Evolutionary conservation across 805 yeast genomes (phyloP), one percentile per base, ranked within the genome.

Genomic region (Groenewaldozyma salmanticensis): DNA sequence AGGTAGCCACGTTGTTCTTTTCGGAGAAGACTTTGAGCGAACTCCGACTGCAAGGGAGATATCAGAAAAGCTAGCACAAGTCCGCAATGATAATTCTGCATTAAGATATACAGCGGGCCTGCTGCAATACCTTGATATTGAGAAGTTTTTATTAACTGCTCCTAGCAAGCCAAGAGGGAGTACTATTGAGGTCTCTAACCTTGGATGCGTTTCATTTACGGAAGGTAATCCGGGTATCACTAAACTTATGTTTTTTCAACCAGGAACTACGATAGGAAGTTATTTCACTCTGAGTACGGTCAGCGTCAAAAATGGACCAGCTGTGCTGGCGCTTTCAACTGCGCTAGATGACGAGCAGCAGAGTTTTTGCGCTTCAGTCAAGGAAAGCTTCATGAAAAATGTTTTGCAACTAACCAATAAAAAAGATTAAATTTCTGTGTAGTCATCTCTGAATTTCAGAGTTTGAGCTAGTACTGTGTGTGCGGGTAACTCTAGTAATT

Each of bases 291-390:
- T 40, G 31, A 40, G 32, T 31, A 21, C 35, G 5, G 35, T 33
- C 5, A 24, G 39, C n/a, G 35, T 40, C 15, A 40, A 40, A 32
- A 22, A 31, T 4, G 43, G 43, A 2, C 7, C 39, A n/a, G 22
- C 32, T 17, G 32, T 24, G 4, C 31, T 32, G 4, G 22, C 43
- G 13, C 18, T 40, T n/a, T 40, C 43, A 11, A 24, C 31, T 5
- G 37, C 38, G 3, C 38, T 35, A n/a, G 43, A 40, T 27, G 38
- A 33, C 17, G 31, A 58, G 4, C 15, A 37, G 19, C 9, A 27
- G 29, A 27, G 29, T 27, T 9, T 9, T 9, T 27, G 29, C 29
- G 13, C 13, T 27, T 9, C 29, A 9, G 9, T 27, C 11, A 27
- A 27, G 29, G 13, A 27, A 13, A 27, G 29, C 29, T 27, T 9